Evolutionary conservation across 2,329 filamentous ascomycete species (phyloP), one percentile per base, ranked within the genome.

Genomic region (Sporothrix globosa): DNA sequence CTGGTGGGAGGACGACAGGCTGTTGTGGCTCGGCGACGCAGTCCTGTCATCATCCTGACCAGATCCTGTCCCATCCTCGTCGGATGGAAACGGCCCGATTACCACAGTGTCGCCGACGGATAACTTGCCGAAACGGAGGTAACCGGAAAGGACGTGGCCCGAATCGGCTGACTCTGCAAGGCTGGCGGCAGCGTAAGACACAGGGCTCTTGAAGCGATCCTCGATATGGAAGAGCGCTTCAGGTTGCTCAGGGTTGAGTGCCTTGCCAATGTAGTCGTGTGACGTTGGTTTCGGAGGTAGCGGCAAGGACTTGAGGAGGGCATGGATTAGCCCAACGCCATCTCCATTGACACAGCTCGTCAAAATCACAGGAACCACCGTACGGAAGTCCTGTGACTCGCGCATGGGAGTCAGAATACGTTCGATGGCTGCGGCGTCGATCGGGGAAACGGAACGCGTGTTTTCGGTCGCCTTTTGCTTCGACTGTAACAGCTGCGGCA

Each of bases 341-440:
- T 86, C 90, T 0, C 95, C 96, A 74, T 91, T 92, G 1, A 97
- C 90, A 4, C 93, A 89, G 77, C 94, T 97, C 3, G 93, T 95
- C 71, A 98, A 84, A 1, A 97, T 81, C 65, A 99, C 94, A 0
- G 96, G 96, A 0, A 98, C 91, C 46, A 88, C 83, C 74, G 81
- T 76, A 72, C 83, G 79, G 21, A 83, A 75, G 66, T 81, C 79
- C 0, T 78, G 80, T 30, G 80, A 79, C 21, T 81, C 77, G 1
- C 80, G 76, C 30, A 92, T 83, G 34, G 79, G 79, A 67, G 83
- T 77, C n/a, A 90, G 80, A 9, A 88, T 80, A 9, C 83, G 83
- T 69, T 84, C 83, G 13, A 90, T 86, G 69, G 90, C 88, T 21
- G 82, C 79, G 9, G 85, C 80, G 71, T 93, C 89, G 13, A 80